Conservation (phyloP, 164 flowering plant species). For the Litsea cubeba region DNA sequence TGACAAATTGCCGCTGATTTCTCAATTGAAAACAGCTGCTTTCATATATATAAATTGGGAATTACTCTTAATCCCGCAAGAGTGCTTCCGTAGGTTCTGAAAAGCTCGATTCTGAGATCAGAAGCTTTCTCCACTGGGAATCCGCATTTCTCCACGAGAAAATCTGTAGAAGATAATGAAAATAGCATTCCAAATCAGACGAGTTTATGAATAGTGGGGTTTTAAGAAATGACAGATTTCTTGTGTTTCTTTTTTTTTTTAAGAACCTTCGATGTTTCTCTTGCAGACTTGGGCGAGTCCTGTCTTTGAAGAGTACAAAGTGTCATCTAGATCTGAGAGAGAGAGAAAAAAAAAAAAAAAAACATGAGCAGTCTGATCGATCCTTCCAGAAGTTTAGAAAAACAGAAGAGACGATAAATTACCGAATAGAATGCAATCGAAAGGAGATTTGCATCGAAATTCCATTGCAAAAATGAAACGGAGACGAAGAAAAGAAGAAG, state of each 20-base stretch:
- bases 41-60: not conserved
- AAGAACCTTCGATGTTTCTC: constrained; percentile 70
- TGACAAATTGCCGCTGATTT: too few relatives aligned
- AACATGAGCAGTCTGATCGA: too few relatives aligned
- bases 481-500: not conserved
- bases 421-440: constrained; percentile 62
- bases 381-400: too few relatives aligned
- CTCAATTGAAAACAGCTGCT: too few relatives aligned
- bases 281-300: constrained; percentile 58
- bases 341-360: too few relatives aligned
- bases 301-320: constrained; percentile 53
- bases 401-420: not conserved
- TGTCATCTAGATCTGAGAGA: constrained; percentile 81
- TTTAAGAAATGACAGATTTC: not conserved
- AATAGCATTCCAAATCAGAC: not conserved
- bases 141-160: constrained; percentile 67
- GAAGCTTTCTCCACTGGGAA: constrained; percentile 51
- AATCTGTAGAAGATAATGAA: constrained; percentile 34
- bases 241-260: not conserved
- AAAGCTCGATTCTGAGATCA: constrained; percentile 56
- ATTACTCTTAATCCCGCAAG: constrained; percentile 90
- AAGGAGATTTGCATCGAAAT: constrained; percentile 29
- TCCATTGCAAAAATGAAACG: constrained; percentile 24
- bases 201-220: not conserved
- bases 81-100: constrained; percentile 79